Evolutionary conservation across 2,329 filamentous ascomycete genomes (phyloP), one percentile per base, ranked within the genome.

Genomic region (Trichophaea hybrida): DNA sequence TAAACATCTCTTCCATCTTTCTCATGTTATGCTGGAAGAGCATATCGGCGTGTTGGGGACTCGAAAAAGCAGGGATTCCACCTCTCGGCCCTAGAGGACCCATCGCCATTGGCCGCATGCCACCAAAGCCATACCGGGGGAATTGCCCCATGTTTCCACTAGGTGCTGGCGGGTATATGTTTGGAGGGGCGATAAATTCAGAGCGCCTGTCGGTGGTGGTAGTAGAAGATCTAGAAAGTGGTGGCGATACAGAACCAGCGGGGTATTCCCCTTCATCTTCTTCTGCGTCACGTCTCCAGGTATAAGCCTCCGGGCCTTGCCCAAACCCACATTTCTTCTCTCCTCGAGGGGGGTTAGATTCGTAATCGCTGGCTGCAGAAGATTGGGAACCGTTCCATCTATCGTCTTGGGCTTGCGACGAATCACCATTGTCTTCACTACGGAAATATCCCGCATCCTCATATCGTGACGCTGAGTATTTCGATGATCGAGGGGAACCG

Each of bases 121-220:
- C 57, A 8, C 50, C 51, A n/a, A 48, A 13, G 24, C 60, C 55
- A n/a, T 64, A 62, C n/a, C 62, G 60, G 15, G 61, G 52, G 15
- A 61, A 61, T 13, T 2, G n/a, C 13, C 51, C 55, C 32, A 59
- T 40, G 38, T 61, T 57, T 15, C 40, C 48, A 32, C 48, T 35
- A 49, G 44, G 48, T 49, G 59, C 51, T 37, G 44, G 55, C 13
- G 56, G 62, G 43, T 64, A 63, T 31, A 50, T 49, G 24, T 58
- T 53, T 17, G 61, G 49, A 3, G 60, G 60, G 49, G 60, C 55
- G 33, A 61, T 46, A 40, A 61, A 64, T 24, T 61, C 61, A 13
- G 61, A 48, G 32, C 57, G 43, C 33, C 60, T 55, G 34, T 64
- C 62, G n/a, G 58, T 63, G 6, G 62, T 64, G 13, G 60, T 63